Evolutionary conservation across 2,329 filamentous ascomycete genomes (phyloP).

Genomic region (Talaromyces sp.): DNA sequence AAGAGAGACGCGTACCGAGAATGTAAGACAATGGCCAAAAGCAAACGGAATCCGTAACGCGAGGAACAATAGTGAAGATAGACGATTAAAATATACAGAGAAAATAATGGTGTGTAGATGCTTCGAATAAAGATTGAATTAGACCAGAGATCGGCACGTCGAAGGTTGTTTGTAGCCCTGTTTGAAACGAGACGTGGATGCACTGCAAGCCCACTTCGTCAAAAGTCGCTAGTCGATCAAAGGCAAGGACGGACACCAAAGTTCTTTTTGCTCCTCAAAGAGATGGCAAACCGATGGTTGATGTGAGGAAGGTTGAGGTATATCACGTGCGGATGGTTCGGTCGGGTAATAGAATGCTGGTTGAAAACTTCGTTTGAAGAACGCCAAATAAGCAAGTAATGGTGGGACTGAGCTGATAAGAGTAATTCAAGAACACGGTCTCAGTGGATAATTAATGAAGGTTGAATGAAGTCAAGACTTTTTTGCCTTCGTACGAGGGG

Average conservation of each 20-base stretch:
- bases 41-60: slow-evolving; percentile 8
- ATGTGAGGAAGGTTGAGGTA: background rate
- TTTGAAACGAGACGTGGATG: slow-evolving; percentile 21
- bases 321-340: slow-evolving; percentile 5
- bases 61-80: slow-evolving; percentile 16
- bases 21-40: slow-evolving; percentile 15
- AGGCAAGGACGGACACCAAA: slow-evolving; percentile 15
- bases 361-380: slow-evolving; percentile 2
- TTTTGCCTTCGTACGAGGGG: background rate
- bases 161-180: background rate
- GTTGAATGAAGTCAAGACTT: background rate
- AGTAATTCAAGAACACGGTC: background rate
- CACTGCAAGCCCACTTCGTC: slow-evolving; percentile 33
- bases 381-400: background rate
- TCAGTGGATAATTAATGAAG: slow-evolving; percentile 9
- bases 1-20: slow-evolving; percentile 14
- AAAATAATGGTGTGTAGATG: slow-evolving; percentile 16
- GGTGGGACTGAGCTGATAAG: background rate
- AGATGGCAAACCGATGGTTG: background rate
- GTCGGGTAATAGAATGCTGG: background rate
- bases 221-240: slow-evolving; percentile 19
- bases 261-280: background rate
- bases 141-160: background rate
- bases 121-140: background rate
- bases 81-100: slow-evolving; percentile 12